Conservation (phyloP, 1,284 basidiomycete genomes). For the Microbotryum lychnidis-dioicae region DNA sequence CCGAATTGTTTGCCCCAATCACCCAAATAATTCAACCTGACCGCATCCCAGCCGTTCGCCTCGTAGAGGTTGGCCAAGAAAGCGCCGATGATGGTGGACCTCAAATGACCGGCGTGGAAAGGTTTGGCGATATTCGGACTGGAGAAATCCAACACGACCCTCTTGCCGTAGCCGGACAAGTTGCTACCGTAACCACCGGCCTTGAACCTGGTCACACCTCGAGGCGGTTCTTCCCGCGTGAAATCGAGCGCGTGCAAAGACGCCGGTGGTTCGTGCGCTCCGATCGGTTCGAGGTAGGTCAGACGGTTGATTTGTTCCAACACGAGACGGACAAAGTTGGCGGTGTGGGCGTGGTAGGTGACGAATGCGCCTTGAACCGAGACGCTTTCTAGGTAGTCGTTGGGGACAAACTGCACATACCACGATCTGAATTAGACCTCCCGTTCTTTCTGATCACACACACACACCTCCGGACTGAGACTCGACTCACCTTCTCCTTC, state of each 20-base stretch:
- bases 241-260: constrained; percentile 18
- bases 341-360: constrained; percentile 65
- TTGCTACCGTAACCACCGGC: constrained; percentile 51
- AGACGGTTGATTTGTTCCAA: constrained; percentile 72
- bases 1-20: constrained; percentile 48
- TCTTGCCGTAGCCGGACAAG: constrained; percentile 57
- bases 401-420: constrained; percentile 43
- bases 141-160: constrained; percentile 75
- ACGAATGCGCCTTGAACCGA: constrained; percentile 69
- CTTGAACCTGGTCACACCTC: constrained; percentile 34
- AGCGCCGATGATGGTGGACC: constrained; percentile 95
- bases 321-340: constrained; percentile 64
- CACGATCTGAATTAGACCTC: too few relatives aligned
- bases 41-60: constrained; percentile 85
- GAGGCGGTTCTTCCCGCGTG: constrained; percentile 31
- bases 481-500: constrained; percentile 57
- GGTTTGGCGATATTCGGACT: constrained; percentile 98
- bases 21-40: constrained; percentile 75
- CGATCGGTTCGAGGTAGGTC: constrained; percentile 47
- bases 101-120: constrained; percentile 94
- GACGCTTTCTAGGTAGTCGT: constrained; percentile 52
- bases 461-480: constrained; percentile 18
- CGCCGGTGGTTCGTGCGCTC: constrained; percentile 19
- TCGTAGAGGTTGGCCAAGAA: constrained; percentile 89
- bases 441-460: too few relatives aligned